Evolutionary conservation across 1,284 basidiomycete species (phyloP), one percentile per base, ranked within the genome.

Genomic region (Filobasidium uniguttulatum): DNA sequence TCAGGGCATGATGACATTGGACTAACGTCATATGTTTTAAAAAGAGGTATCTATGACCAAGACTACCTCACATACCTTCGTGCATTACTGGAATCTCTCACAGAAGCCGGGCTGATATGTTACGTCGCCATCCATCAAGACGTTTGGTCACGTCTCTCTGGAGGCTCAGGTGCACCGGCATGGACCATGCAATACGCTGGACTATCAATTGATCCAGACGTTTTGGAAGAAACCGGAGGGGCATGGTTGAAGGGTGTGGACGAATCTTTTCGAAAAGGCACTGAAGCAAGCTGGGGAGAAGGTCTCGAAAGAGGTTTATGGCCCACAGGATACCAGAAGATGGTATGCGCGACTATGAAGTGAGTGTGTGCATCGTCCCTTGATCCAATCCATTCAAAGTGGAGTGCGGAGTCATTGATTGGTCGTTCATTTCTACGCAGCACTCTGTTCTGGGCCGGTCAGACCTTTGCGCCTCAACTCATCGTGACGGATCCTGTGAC

Each of bases 101-200:
- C 84, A 0, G 65, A 81, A 53, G 87, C 85, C 54, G 88, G 88
- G 1, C 65, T 98, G 23, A 75, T 78, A 2, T 84, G 83, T 3
- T 89, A 93, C 60, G 76, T 98, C 14, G 80, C 77, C 1, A 63
- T 89, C 48, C 87, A 90, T 61, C 87, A 90, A 69, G 87, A 91
- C 61, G 89, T 97, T 23, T 98, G 90, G 88, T 94, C 88, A 1
- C 80, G 91, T 5, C 89, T 90, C 60, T 82, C 79, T 7, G 94
- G 93, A 15, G 94, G 93, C 2, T 88, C 85, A 1, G 88, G 87
- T 3, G 87, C 87, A 2, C 87, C 87, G 1, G 85, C 85, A 1
- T 97, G 91, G 91, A 91, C 87, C 2, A 70, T 93, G 0, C 80
- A 86, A 55, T 67, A 75, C 6, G 80, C 80, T 3, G 88, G 86